Evolutionary conservation across 441 rosid species (phyloP).

Genomic region (Sinapis alba): DNA sequence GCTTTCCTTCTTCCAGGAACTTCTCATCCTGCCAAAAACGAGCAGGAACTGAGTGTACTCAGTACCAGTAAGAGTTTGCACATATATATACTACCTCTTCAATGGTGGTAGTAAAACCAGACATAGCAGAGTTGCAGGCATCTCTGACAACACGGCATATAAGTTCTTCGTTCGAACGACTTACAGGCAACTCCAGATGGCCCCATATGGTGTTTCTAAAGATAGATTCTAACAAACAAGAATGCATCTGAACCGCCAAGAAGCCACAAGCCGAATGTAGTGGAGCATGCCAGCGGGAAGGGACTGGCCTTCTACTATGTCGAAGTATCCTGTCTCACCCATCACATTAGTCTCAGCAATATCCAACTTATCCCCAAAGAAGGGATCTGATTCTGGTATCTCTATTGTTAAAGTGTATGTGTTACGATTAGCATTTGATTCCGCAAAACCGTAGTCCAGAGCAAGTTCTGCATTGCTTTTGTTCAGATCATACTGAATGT

Average conservation of each 20-base stretch:
- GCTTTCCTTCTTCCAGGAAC: constrained; percentile 50
- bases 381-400: constrained; percentile 55
- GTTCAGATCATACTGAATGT: constrained; percentile 79
- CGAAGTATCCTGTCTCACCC: constrained; percentile 52
- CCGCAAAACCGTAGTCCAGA: constrained; percentile 91
- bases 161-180: constrained; percentile 80
- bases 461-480: constrained; percentile 94
- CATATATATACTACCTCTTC: constrained; percentile 63
- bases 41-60: background rate
- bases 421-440: constrained; percentile 65
- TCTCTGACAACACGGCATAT: constrained; percentile 74
- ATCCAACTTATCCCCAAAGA: constrained; percentile 84
- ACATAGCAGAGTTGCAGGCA: constrained; percentile 88
- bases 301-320: constrained; percentile 57
- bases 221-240: constrained; percentile 87
- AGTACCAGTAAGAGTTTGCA: background rate
- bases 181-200: constrained; percentile 83
- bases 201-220: constrained; percentile 89
- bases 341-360: constrained; percentile 79
- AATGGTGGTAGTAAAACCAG: constrained; percentile 65
- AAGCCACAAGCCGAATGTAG: constrained; percentile 77
- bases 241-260: constrained; percentile 88
- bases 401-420: constrained; percentile 70
- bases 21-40: constrained; percentile 68
- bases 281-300: constrained; percentile 82